These are phyloP conservation scores for Diutina ranongensis DNA, from an alignment of 1,139 yeast genomes.

Conservation along the genomic window DNA sequence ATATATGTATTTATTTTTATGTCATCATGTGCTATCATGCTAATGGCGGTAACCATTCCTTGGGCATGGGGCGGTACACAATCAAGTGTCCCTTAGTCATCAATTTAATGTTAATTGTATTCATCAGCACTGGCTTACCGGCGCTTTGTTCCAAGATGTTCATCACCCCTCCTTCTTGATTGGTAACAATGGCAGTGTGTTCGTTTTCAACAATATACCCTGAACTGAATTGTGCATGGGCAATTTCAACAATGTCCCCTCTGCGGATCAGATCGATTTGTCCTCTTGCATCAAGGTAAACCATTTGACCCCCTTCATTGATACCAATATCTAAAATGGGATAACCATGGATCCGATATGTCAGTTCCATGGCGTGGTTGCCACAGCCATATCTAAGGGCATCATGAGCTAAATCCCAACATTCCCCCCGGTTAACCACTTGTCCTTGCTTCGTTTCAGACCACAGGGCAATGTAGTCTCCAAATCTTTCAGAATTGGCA, in stretches of 20 bases:
- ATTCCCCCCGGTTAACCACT: conserved; percentile 60
- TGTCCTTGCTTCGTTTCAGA: conserved; percentile 43
- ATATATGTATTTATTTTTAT: too few relatives aligned
- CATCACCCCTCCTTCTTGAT: conserved; percentile 20
- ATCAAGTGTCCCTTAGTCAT: conserved; percentile 37
- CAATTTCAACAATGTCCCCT: conserved; percentile 33
- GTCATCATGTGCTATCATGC: too few relatives aligned
- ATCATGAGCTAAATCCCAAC: conserved; percentile 67
- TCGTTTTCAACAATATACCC: conserved; percentile 15
- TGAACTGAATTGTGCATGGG: conserved; percentile 28
- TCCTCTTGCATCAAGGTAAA: not conserved
- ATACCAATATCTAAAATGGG: conserved; percentile 32
- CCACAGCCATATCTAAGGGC: conserved; percentile 53
- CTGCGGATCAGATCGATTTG: conserved; percentile 27
- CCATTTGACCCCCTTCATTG: not conserved
- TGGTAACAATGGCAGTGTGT: conserved; percentile 54
- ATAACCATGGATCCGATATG: conserved; percentile 47
- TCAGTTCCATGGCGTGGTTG: conserved; percentile 48
- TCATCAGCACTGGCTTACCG: conserved; percentile 38
- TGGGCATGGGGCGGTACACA: conserved; percentile 46
- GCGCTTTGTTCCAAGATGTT: conserved; percentile 52
- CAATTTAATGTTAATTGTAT: conserved; percentile 30
- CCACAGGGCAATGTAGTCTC: conserved; percentile 53
- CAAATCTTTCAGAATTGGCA: conserved; percentile 30
- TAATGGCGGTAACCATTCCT: conserved; percentile 21